phyloP scores from a whole-genome alignment of 2,329 filamentous ascomycete genomes.

The Penicillium oxalicum region DNA sequence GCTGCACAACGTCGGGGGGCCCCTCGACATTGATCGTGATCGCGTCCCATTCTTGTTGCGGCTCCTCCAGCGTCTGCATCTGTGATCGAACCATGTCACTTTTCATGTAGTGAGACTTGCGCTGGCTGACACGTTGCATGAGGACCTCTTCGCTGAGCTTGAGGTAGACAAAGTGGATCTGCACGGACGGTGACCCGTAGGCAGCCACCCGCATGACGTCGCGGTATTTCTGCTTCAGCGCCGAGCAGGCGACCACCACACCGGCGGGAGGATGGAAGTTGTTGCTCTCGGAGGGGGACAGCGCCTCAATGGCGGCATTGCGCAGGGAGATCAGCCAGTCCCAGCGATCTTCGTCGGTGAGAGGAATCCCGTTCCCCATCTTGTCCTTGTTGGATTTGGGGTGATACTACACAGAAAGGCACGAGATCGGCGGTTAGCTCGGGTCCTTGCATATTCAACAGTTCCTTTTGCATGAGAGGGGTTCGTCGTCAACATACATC shows the following conservation, averaged over 20 bases:
- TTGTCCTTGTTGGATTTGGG: slow-evolving; percentile 73
- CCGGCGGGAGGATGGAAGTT: slow-evolving; percentile 53
- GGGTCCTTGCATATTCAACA: background rate
- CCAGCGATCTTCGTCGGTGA: slow-evolving; percentile 93
- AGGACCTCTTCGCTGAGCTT: slow-evolving; percentile 70
- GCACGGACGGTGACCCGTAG: slow-evolving; percentile 66
- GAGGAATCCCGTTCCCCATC: slow-evolving; percentile 75
- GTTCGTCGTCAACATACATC: slow-evolving; percentile 50
- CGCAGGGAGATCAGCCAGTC: slow-evolving; percentile 85
- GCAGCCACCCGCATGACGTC: slow-evolving; percentile 80
- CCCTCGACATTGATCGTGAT: slow-evolving; percentile 59
- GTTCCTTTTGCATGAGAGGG: no score
- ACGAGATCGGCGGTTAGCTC: slow-evolving; percentile 1
- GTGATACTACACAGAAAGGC: slow-evolving; percentile 35
- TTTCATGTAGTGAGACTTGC: slow-evolving; percentile 91
- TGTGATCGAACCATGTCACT: slow-evolving; percentile 92
- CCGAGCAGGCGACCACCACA: slow-evolving; percentile 94
- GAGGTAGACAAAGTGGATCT: slow-evolving; percentile 89
- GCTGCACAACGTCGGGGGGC: slow-evolving; percentile 53
- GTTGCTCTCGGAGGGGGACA: slow-evolving; percentile 29
- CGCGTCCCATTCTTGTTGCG: slow-evolving; percentile 67
- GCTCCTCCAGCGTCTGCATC: slow-evolving; percentile 79
- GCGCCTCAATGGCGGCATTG: slow-evolving; percentile 54
- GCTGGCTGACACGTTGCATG: slow-evolving; percentile 64
- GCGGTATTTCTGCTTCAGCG: slow-evolving; percentile 93